Percentiles rank a stretch among this genome's conserved stretches.
Conservation (phyloP, 2,329 filamentous ascomycete species). For the Nothopassalora personata region DNA sequence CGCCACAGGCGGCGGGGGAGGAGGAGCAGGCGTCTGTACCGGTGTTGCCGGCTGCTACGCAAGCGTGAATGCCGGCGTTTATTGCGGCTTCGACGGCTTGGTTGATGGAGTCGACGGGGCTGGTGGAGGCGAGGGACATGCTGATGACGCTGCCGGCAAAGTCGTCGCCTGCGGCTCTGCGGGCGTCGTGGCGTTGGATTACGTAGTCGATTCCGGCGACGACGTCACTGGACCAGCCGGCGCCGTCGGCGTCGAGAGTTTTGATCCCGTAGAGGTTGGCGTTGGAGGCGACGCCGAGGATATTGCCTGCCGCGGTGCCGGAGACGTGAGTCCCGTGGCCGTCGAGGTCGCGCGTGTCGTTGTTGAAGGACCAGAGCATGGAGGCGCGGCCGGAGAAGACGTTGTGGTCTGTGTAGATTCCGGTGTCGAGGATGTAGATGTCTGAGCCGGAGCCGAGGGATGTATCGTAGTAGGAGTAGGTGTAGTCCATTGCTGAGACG, state of each 20-base stretch:
- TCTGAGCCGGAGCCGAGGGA: slow-evolving; percentile 40
- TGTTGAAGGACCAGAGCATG: slow-evolving; percentile 38
- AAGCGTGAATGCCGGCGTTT: slow-evolving; percentile 40
- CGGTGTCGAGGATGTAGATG: slow-evolving; percentile 48
- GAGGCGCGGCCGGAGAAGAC: slow-evolving; percentile 42
- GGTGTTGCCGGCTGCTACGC: slow-evolving; percentile 45
- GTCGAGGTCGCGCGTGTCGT: slow-evolving; percentile 36
- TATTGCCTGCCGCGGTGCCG: slow-evolving; percentile 41
- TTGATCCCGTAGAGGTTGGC: slow-evolving; percentile 50
- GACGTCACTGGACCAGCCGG: slow-evolving; percentile 43
- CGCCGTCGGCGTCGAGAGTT: slow-evolving; percentile 44
- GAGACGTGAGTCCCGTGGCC: slow-evolving; percentile 47
- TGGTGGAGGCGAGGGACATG: slow-evolving; percentile 38
- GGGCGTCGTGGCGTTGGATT: slow-evolving; percentile 40
- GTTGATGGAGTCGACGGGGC: slow-evolving; percentile 27
- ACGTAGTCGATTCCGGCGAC: slow-evolving; percentile 48
- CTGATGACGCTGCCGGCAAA: slow-evolving; percentile 45
- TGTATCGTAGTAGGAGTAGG: slow-evolving; percentile 36
- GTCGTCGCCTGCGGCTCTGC: slow-evolving; percentile 31
- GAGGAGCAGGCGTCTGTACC: slow-evolving; percentile 38
- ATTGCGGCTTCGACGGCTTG: slow-evolving; percentile 34
- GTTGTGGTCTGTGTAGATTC: slow-evolving; percentile 42
- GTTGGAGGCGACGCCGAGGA: slow-evolving; percentile 44
- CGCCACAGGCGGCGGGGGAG: slow-evolving; percentile 40
- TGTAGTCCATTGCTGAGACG: slow-evolving; percentile 36